These are phyloP conservation scores for Chlamydomonas asymmetrica DNA, from an alignment of 139 green algal species.

Conservation along the genomic window DNA sequence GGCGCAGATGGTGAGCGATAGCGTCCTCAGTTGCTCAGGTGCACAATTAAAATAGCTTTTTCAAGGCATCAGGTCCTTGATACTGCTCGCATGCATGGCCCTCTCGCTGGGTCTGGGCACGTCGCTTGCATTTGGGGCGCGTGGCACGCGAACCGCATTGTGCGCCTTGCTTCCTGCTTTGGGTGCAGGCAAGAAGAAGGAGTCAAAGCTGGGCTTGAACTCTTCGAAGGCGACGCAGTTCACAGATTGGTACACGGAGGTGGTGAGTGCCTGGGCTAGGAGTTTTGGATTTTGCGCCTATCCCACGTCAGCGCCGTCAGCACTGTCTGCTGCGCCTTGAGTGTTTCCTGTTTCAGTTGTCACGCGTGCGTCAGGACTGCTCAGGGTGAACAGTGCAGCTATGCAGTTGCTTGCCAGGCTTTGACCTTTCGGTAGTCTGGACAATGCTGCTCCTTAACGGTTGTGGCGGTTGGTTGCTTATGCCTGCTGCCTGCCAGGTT, in stretches of 20 bases:
- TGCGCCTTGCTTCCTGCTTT: not conserved
- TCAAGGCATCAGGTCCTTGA: not conserved
- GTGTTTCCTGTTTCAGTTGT: no score
- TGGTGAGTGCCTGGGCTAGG: conserved; percentile 20
- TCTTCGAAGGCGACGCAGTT: conserved; percentile 88
- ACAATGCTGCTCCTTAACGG: not conserved
- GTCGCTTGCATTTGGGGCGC: not conserved
- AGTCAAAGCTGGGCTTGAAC: conserved; percentile 87
- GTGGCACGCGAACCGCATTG: not conserved
- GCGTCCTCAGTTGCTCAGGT: not conserved
- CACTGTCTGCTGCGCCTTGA: no score
- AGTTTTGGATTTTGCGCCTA: not conserved
- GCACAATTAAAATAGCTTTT: not conserved
- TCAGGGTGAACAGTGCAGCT: no score
- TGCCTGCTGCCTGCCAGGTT: not conserved
- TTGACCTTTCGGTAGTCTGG: not conserved
- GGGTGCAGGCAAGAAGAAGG: conserved; percentile 76
- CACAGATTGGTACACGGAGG: conserved; percentile 56
- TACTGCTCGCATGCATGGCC: not conserved
- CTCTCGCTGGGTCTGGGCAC: not conserved
- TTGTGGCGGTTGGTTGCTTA: no score
- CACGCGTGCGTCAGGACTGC: no score
- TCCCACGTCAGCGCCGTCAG: not conserved
- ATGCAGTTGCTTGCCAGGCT: no score
- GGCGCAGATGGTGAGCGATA: not conserved